Evolutionary conservation across 176 grass and related monocot species (phyloP).

Genomic region (Triticum aestivum): DNA sequence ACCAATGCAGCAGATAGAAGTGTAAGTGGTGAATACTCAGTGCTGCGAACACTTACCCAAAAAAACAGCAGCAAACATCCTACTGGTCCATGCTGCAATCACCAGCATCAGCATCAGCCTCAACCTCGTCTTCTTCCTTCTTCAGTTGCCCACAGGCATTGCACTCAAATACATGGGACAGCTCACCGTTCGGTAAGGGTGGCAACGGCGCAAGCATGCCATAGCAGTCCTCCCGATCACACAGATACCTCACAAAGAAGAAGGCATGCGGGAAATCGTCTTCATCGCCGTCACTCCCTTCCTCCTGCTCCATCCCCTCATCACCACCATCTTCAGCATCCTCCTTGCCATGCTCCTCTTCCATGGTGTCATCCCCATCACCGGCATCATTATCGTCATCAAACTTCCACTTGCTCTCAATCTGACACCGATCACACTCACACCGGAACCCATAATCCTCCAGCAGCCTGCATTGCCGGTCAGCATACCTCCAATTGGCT

Average conservation of each 20-base stretch:
- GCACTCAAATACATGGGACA: constrained; percentile 70
- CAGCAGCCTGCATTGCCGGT: constrained; percentile 60
- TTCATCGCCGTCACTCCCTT: neutral
- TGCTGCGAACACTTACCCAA: neutral
- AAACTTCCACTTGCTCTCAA: constrained; percentile 75
- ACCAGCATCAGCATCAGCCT: constrained; percentile 35
- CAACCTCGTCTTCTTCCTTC: constrained; percentile 36
- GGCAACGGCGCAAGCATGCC: constrained; percentile 71
- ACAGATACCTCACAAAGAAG: constrained; percentile 76
- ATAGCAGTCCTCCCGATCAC: constrained; percentile 63
- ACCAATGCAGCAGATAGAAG: neutral
- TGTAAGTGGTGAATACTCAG: neutral
- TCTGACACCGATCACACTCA: constrained; percentile 73
- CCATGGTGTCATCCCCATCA: constrained; percentile 46
- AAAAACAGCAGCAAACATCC: constrained; percentile 13
- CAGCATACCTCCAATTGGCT: constrained; percentile 47
- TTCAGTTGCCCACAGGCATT: constrained; percentile 64
- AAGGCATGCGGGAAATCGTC: constrained; percentile 63
- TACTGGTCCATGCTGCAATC: constrained; percentile 38
- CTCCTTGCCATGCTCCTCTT: constrained; percentile 47
- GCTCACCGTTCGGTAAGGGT: constrained; percentile 41
- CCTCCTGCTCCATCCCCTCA: constrained; percentile 43
- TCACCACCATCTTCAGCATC: constrained; percentile 35
- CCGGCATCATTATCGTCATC: constrained; percentile 35
- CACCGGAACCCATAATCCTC: constrained; percentile 84